A percentile compares a stretch with the other conserved stretches of the same genome.
phyloP scores from a whole-genome alignment of 2,329 filamentous ascomycete genomes.

The Emmonsiellopsis sp. region DNA sequence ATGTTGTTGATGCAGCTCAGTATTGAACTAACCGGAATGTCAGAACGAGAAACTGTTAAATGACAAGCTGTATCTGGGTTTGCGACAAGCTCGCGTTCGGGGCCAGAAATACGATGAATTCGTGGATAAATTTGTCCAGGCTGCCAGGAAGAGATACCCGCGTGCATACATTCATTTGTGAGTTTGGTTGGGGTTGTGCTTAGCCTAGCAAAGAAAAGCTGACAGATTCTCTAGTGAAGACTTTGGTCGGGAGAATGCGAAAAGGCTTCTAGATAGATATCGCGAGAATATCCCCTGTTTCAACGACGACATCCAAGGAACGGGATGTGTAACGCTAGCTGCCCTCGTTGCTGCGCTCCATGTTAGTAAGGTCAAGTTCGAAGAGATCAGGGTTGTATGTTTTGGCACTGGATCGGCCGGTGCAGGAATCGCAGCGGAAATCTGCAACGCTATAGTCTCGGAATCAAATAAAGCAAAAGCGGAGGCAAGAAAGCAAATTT shows the following conservation, averaged over 20 bases:
- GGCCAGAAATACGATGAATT: slow-evolving; percentile 69
- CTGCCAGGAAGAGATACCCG: slow-evolving; percentile 61
- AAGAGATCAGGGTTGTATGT: slow-evolving; percentile 61
- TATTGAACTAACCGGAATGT: background rate
- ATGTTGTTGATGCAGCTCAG: background rate
- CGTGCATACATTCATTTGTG: slow-evolving; percentile 74
- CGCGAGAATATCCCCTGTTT: slow-evolving; percentile 68
- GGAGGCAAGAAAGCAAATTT: slow-evolving; percentile 74
- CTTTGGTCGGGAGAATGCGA: slow-evolving; percentile 68
- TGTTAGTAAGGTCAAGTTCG: slow-evolving; percentile 55
- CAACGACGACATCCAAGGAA: slow-evolving; percentile 87
- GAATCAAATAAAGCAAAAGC: slow-evolving; percentile 57
- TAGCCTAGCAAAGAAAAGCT: background rate
- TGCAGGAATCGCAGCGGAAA: slow-evolving; percentile 76
- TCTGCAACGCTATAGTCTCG: slow-evolving; percentile 66
- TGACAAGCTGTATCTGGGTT: slow-evolving; percentile 71
- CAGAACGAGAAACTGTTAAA: slow-evolving; percentile 61
- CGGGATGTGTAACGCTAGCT: slow-evolving; percentile 76
- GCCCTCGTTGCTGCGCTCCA: slow-evolving; percentile 69
- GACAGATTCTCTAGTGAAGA: slow-evolving; percentile 47
- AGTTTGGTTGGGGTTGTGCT: slow-evolving; percentile 4
- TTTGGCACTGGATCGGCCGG: slow-evolving; percentile 78
- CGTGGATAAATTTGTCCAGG: slow-evolving; percentile 62
- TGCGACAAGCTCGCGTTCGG: slow-evolving; percentile 55
- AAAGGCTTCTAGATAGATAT: slow-evolving; percentile 67